Evolutionary conservation across 2,329 filamentous ascomycete species (phyloP).

Genomic region (Aspergillus calidoustus): DNA sequence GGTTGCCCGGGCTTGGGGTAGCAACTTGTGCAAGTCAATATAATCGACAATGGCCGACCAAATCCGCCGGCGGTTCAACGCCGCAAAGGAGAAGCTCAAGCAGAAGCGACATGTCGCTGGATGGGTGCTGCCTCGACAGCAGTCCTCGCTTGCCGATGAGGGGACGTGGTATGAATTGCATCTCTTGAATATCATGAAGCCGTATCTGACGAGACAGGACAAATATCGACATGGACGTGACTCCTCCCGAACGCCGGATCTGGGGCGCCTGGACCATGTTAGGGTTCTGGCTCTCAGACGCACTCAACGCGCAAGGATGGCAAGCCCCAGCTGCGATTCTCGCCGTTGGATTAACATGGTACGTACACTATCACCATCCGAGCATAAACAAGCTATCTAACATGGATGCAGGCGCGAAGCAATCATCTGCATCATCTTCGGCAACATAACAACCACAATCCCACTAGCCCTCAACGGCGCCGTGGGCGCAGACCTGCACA

Average conservation of each 20-base stretch:
- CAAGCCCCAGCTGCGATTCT: constrained; percentile 1
- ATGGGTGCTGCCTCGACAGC: constrained; percentile 4
- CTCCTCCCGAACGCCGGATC: constrained; percentile 4
- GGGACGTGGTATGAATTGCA: constrained; percentile 2
- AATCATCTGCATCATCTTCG: constrained; percentile 6
- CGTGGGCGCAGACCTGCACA: constrained; percentile 2
- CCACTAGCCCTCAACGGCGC: constrained; percentile 2
- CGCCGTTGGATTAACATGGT: constrained; percentile 5
- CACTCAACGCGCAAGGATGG: constrained; percentile 7
- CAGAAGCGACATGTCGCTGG: neutral
- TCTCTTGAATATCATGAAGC: no score
- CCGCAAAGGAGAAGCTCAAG: neutral
- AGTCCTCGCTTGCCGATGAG: constrained; percentile 3
- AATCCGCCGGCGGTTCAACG: neutral
- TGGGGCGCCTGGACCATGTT: constrained; percentile 6
- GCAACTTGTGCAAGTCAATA: no score
- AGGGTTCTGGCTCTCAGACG: constrained; percentile 7
- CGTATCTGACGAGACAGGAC: neutral
- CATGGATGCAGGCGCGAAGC: neutral
- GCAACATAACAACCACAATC: neutral
- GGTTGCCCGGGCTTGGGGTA: no score
- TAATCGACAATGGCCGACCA: neutral
- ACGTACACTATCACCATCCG: neutral
- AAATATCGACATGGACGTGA: constrained; percentile 9
- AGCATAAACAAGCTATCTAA: no score